These are phyloP conservation scores for Heliosperma pusillum DNA, from an alignment of 148 eudicot species.

Conservation along the genomic window DNA sequence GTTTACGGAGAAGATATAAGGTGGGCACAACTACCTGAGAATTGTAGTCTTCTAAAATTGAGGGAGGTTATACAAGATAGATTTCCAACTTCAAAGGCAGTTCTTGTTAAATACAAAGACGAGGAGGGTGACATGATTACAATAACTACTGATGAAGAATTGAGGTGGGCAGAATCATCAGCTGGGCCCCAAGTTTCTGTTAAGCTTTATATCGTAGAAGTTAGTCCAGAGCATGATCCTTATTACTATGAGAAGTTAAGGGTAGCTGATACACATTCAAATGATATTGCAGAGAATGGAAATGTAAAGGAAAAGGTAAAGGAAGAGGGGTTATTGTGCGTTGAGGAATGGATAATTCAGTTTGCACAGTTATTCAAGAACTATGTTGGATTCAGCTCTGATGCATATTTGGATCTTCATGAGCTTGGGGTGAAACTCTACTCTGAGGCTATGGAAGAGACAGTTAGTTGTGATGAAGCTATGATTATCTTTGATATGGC, in stretches of 20 bases:
- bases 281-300: constrained; percentile 23
- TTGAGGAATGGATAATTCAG: constrained; percentile 83
- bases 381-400: constrained; percentile 81
- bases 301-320: constrained; percentile 27
- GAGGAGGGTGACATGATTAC: constrained; percentile 94
- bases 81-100: constrained; percentile 56
- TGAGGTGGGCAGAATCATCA: constrained; percentile 80
- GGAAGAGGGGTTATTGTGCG: constrained; percentile 29
- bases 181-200: constrained; percentile 42
- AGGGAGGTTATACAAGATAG: constrained; percentile 70
- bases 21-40: constrained; percentile 72
- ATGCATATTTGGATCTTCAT: constrained; percentile 78
- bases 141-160: constrained; percentile 68
- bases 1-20: constrained; percentile 95
- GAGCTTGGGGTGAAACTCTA: constrained; percentile 81
- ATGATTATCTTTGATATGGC: constrained; percentile 62
- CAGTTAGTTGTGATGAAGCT: constrained; percentile 79
- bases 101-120: constrained; percentile 80
- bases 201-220: constrained; percentile 69
- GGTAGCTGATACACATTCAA: constrained; percentile 23
- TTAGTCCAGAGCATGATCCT: constrained; percentile 77
- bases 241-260: constrained; percentile 46
- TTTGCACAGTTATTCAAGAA: constrained; percentile 88
- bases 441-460: constrained; percentile 91
- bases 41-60: constrained; percentile 55